Conservation (phyloP, 2,329 filamentous ascomycete genomes). For the Xylariaceae sp. region DNA sequence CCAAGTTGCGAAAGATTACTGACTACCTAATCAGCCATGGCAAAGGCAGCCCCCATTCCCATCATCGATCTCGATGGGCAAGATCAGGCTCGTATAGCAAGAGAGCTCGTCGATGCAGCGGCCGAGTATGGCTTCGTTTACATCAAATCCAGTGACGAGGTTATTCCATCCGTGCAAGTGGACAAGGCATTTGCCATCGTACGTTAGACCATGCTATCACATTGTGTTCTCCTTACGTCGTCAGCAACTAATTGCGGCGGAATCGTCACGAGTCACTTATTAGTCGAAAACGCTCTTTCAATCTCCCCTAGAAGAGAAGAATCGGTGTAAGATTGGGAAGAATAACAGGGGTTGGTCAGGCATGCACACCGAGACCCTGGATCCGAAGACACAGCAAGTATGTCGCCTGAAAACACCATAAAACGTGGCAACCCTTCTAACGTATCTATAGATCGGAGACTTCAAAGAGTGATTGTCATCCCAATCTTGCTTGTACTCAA, state of each 20-base stretch:
- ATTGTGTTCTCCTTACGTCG: not conserved
- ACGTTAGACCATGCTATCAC: slow-evolving; percentile 25
- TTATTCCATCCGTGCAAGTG: slow-evolving; percentile 62
- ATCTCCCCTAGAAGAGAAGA: slow-evolving; percentile 65
- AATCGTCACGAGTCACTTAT: slow-evolving; percentile 37
- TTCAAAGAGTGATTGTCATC: slow-evolving; percentile 66
- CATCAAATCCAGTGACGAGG: slow-evolving; percentile 66
- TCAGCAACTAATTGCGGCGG: not conserved
- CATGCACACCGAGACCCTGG: slow-evolving; percentile 83
- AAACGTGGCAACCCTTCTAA: slow-evolving; percentile 3
- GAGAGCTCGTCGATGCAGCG: slow-evolving; percentile 72
- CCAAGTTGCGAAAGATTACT: not conserved
- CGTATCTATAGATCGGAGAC: slow-evolving; percentile 59
- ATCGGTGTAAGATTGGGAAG: slow-evolving; percentile 65
- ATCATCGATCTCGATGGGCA: slow-evolving; percentile 71
- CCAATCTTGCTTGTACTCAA: not conserved
- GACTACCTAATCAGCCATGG: slow-evolving; percentile 17
- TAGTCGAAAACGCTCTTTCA: slow-evolving; percentile 64
- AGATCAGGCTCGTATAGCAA: slow-evolving; percentile 53
- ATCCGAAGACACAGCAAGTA: slow-evolving; percentile 76
- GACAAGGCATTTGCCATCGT: slow-evolving; percentile 71
- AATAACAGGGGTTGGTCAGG: slow-evolving; percentile 86
- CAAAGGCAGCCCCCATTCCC: slow-evolving; percentile 54
- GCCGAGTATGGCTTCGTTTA: slow-evolving; percentile 85
- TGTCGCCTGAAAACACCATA: slow-evolving; percentile 20